Conservation (phyloP, 2,329 filamentous ascomycete species). For the Aspergillus quadrilineatus region DNA sequence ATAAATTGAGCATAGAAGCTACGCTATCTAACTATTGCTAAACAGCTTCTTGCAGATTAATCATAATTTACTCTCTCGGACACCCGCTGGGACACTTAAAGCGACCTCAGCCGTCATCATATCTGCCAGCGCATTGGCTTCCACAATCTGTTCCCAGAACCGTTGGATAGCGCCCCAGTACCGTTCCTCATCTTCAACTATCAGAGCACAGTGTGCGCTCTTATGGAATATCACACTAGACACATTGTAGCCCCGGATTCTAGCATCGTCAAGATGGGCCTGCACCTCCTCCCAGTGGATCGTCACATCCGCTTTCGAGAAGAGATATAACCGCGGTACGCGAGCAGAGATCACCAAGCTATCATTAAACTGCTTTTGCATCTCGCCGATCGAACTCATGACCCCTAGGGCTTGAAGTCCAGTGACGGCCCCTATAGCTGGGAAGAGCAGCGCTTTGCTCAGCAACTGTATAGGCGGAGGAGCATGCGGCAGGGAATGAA, state of each 20-base stretch:
- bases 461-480: not conserved
- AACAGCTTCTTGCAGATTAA: no score
- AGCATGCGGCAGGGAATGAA: slow-evolving; percentile 8
- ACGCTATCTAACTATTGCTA: no score
- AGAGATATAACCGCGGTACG: slow-evolving; percentile 15
- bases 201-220: slow-evolving; percentile 16
- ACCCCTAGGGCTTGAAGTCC: slow-evolving; percentile 11
- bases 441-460: slow-evolving; percentile 9
- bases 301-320: slow-evolving; percentile 13
- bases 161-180: slow-evolving; percentile 13
- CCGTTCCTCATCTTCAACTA: slow-evolving; percentile 14
- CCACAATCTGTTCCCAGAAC: slow-evolving; percentile 10
- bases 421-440: slow-evolving; percentile 9
- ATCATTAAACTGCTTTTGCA: slow-evolving; percentile 15
- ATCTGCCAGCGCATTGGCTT: not conserved
- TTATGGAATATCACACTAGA: slow-evolving; percentile 6
- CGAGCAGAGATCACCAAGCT: slow-evolving; percentile 1
- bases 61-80: slow-evolving; percentile 8
- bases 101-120: not conserved
- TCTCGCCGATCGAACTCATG: slow-evolving; percentile 7
- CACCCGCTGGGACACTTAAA: not conserved
- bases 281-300: slow-evolving; percentile 12
- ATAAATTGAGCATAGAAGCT: no score
- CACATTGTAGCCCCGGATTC: slow-evolving; percentile 3
- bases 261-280: slow-evolving; percentile 13